These are phyloP conservation scores for Pseudogymnoascus sp. DNA, from an alignment of 2,329 filamentous ascomycete genomes.

Conservation along the genomic window DNA sequence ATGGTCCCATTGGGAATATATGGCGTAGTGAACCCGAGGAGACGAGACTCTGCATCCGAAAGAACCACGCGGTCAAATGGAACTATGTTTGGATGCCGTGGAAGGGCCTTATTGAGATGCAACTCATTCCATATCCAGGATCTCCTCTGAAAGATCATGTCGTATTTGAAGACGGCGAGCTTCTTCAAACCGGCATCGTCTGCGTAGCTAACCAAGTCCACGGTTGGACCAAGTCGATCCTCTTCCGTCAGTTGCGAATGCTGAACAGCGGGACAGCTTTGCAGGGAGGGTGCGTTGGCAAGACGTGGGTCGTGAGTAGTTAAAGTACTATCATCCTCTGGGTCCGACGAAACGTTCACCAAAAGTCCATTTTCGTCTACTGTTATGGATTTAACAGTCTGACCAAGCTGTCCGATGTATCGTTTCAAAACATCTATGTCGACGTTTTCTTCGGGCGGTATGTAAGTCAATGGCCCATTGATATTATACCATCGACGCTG, in stretches of 20 bases:
- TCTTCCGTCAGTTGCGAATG: background rate
- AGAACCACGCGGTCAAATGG: slow-evolving; percentile 31
- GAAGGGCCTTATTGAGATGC: slow-evolving; percentile 31
- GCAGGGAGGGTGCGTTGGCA: background rate
- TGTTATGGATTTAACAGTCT: background rate
- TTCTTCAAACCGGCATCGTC: background rate
- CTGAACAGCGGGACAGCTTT: background rate
- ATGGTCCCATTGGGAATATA: slow-evolving; percentile 33
- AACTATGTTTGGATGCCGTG: slow-evolving; percentile 32
- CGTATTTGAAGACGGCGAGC: background rate
- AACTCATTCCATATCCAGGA: slow-evolving; percentile 30
- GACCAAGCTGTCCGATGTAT: background rate
- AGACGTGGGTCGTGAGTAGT: background rate
- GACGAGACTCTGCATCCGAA: slow-evolving; percentile 27
- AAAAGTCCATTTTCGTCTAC: background rate
- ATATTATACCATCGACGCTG: background rate
- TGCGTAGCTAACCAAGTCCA: background rate
- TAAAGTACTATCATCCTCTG: background rate
- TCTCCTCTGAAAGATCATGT: background rate
- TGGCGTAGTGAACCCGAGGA: slow-evolving; percentile 33
- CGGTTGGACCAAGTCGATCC: background rate
- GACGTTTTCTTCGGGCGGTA: background rate
- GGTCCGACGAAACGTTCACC: background rate
- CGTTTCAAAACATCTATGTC: background rate
- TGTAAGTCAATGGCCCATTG: background rate